Evolutionary conservation across 768 basidiomycete genomes (phyloP).

Genomic region (Serendipita sp.): DNA sequence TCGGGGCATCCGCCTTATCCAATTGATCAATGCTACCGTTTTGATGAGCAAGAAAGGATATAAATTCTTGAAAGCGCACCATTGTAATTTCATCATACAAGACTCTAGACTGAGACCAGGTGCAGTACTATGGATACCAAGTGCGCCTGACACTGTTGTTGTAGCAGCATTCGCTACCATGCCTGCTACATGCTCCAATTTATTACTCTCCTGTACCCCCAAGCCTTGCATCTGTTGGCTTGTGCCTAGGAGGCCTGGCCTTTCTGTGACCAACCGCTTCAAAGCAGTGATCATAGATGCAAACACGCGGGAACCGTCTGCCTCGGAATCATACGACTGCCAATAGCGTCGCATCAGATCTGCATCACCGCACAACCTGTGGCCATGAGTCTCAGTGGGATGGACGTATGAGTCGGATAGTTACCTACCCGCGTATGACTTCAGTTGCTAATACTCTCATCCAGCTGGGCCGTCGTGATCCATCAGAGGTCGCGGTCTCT

Average conservation of each 20-base stretch:
- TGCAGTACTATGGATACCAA: constrained; percentile 65
- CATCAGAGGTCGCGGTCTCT: constrained; percentile 12
- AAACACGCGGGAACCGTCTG: constrained; percentile 33
- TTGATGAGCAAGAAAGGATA: neutral
- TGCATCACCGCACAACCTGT: constrained; percentile 59
- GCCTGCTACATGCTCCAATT: constrained; percentile 54
- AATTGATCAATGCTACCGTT: constrained; percentile 79
- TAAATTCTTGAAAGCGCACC: constrained; percentile 32
- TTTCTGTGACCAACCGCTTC: constrained; percentile 77
- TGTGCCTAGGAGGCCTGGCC: constrained; percentile 68
- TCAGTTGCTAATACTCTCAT: constrained; percentile 86
- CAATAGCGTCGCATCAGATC: constrained; percentile 66
- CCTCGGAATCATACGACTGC: constrained; percentile 54
- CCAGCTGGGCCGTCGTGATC: constrained; percentile 46
- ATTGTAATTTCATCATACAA: constrained; percentile 78
- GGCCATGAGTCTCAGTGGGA: constrained; percentile 6
- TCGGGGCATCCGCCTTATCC: constrained; percentile 89
- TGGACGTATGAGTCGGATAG: neutral
- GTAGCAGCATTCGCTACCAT: constrained; percentile 72
- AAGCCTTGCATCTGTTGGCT: constrained; percentile 67
- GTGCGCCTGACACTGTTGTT: constrained; percentile 68
- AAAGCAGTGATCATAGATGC: constrained; percentile 63
- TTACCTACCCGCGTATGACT: constrained; percentile 61
- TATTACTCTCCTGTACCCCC: constrained; percentile 39
- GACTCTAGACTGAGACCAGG: constrained; percentile 54